Conservation (phyloP, 1,284 basidiomycete species). For the Schizopora paradoxa region DNA sequence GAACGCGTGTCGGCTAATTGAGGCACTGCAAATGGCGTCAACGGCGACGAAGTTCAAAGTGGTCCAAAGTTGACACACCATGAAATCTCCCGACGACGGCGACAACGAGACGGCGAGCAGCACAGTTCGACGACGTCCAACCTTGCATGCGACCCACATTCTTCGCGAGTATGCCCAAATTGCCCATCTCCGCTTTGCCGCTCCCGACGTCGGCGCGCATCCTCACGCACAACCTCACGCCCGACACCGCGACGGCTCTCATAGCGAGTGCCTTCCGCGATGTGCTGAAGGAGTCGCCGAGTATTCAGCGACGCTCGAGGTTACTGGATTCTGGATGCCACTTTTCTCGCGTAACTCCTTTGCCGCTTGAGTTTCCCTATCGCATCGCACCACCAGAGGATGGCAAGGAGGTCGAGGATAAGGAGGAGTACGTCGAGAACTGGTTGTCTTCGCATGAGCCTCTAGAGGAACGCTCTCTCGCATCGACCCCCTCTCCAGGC, state of each 20-base stretch:
- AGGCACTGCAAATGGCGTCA: too few relatives aligned
- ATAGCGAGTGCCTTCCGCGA: slow-evolving; percentile 47
- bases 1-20: too few relatives aligned
- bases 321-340: slow-evolving; percentile 56
- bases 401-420: slow-evolving; percentile 43
- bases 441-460: slow-evolving; percentile 41
- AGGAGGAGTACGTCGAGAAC: slow-evolving; percentile 60
- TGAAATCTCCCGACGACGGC: too few relatives aligned
- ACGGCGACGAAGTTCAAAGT: too few relatives aligned
- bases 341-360: slow-evolving; percentile 80
- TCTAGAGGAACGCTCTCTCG: slow-evolving; percentile 9
- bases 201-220: slow-evolving; percentile 54
- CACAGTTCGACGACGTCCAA: not conserved
- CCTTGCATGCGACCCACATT: slow-evolving; percentile 1
- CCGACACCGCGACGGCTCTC: slow-evolving; percentile 53
- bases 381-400: slow-evolving; percentile 55
- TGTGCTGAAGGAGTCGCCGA: slow-evolving; percentile 50
- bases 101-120: not conserved
- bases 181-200: slow-evolving; percentile 59
- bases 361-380: slow-evolving; percentile 84
- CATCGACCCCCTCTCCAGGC: slow-evolving; percentile 6
- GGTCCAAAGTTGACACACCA: too few relatives aligned
- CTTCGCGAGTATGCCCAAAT: slow-evolving; percentile 15
- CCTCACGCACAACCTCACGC: slow-evolving; percentile 64
- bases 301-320: slow-evolving; percentile 68